Evolutionary conservation across 1,284 basidiomycete genomes (phyloP).

Genomic region (Sporisorium scitamineum): DNA sequence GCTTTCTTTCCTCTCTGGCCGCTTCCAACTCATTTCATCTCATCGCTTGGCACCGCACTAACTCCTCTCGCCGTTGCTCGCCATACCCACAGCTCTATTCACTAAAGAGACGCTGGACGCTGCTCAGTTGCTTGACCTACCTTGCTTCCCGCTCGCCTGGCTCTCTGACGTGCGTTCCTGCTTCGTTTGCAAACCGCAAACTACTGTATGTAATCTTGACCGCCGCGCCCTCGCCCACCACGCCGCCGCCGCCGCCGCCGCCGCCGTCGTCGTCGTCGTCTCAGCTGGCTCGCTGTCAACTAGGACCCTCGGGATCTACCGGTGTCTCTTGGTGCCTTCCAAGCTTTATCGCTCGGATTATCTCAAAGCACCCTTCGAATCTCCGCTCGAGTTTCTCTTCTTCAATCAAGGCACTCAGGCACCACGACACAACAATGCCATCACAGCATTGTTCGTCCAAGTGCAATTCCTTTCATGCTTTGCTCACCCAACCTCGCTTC

Average conservation of each 20-base stretch:
- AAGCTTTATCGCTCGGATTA: slow-evolving; percentile 7
- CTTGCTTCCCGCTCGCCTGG: neutral
- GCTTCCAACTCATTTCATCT: neutral
- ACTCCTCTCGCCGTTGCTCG: too few species aligned
- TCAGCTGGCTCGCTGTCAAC: neutral
- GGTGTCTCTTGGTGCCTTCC: neutral
- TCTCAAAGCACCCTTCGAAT: neutral
- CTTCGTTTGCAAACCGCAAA: slow-evolving; percentile 1
- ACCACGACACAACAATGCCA: slow-evolving; percentile 2
- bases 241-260: too few species aligned
- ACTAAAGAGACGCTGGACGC: neutral
- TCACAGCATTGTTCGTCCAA: slow-evolving; percentile 5
- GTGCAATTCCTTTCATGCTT: slow-evolving; percentile 6
- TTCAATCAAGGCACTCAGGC: neutral
- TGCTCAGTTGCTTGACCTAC: neutral
- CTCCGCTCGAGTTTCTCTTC: slow-evolving; percentile 17
- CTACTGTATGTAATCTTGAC: neutral
- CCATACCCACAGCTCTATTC: neutral
- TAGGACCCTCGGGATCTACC: neutral
- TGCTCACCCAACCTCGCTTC: slow-evolving; percentile 1
- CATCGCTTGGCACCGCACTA: too few species aligned
- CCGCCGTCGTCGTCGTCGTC: too few species aligned
- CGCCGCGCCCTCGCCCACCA: too few species aligned
- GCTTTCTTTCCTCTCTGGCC: neutral
- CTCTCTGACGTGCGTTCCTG: slow-evolving; percentile 3